phyloP scores from a whole-genome alignment of 1,284 basidiomycete genomes.

The Garcileccinum viscosum region DNA sequence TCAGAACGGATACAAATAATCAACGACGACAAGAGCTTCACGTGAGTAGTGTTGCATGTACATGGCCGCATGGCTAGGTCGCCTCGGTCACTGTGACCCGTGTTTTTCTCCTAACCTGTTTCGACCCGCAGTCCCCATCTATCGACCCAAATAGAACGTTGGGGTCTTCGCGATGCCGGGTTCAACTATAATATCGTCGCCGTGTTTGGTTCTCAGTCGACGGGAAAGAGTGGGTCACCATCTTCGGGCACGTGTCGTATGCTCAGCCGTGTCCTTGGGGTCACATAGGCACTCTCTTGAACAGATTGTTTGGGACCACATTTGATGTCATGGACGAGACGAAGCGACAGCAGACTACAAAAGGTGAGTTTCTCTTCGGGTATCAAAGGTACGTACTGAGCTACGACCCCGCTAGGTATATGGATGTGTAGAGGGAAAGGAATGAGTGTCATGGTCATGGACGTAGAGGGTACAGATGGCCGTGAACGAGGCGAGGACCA shows the following conservation, averaged over 20 bases:
- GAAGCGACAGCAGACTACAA: constrained; percentile 94
- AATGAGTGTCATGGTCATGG: constrained; percentile 96
- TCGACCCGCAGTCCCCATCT: constrained; percentile 63
- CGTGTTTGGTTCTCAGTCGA: constrained; percentile 97
- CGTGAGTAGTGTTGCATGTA: constrained; percentile 74
- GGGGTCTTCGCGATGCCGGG: constrained; percentile 85
- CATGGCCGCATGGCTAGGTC: not conserved
- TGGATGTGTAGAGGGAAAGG: constrained; percentile 96
- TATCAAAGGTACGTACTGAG: constrained; percentile 5
- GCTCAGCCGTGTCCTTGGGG: not conserved
- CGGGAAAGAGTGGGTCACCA: constrained; percentile 84
- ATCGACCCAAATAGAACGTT: constrained; percentile 73
- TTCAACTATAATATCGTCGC: constrained; percentile 94
- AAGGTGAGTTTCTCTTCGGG: constrained; percentile 61
- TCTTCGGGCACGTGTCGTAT: constrained; percentile 1
- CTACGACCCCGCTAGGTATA: constrained; percentile 67
- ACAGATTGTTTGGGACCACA: constrained; percentile 93
- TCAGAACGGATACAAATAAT: constrained; percentile 81
- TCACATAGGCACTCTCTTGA: constrained; percentile 86
- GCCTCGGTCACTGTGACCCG: not conserved
- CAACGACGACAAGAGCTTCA: constrained; percentile 90
- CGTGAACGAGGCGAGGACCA: constrained; percentile 98
- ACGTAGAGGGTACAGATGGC: constrained; percentile 99
- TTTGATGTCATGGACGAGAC: constrained; percentile 99
- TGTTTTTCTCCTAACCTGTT: constrained; percentile 2